Evolutionary conservation across 2,329 filamentous ascomycete species (phyloP).

Genomic region (Fusarium lyarnte): DNA sequence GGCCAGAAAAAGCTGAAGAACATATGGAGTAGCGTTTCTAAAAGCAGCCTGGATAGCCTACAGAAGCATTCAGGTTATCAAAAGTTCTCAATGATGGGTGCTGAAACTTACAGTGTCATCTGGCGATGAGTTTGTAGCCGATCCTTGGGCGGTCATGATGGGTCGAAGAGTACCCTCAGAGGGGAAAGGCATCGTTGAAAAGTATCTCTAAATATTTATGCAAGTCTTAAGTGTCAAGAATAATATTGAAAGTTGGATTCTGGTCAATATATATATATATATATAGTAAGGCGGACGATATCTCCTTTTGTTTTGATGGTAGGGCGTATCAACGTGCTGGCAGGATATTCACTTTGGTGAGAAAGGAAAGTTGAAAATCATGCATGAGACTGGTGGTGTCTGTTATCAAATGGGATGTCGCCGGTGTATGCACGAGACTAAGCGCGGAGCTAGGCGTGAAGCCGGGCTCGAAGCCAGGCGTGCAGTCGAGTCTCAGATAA

Average conservation of each 20-base stretch:
- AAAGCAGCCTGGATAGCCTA: neutral
- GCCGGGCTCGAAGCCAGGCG: neutral
- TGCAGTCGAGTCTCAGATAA: neutral
- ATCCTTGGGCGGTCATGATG: rapidly evolving
- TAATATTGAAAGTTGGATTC: too few species aligned
- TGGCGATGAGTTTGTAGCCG: neutral
- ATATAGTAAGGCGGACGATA: too few species aligned
- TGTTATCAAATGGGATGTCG: neutral
- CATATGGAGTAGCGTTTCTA: neutral
- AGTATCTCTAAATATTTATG: too few species aligned
- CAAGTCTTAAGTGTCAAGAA: too few species aligned
- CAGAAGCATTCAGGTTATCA: neutral
- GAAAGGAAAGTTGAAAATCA: neutral
- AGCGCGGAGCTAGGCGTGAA: neutral
- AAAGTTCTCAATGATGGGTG: rapidly evolving
- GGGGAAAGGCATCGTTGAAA: too few species aligned
- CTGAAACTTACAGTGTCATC: neutral
- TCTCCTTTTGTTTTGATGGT: too few species aligned
- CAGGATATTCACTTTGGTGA: rapidly evolving
- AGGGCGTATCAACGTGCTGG: too few species aligned
- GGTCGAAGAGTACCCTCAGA: rapidly evolving
- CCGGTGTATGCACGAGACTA: neutral
- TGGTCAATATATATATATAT: too few species aligned
- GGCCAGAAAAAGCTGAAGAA: neutral
- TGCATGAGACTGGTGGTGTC: rapidly evolving